Base-by-base conservation (phyloP, 169 alveolate genomes). In the Plasmodium gallinaceum region DNA sequence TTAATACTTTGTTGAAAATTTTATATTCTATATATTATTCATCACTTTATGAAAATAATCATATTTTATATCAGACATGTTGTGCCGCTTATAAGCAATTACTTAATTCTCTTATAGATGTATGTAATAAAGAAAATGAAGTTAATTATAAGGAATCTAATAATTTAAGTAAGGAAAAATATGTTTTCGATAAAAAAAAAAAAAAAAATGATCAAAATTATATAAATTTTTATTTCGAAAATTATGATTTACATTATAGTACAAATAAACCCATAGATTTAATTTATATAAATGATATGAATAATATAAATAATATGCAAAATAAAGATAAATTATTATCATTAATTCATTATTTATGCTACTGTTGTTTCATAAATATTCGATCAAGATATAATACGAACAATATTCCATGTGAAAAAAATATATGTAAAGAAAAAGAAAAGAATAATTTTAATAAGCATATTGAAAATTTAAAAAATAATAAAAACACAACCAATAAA, bases 291-390 rank as follows among this genome's bases (percentile, higher is more conserved):
- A 68, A 58, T n/a, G 61, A 46, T 54, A 8, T 65, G 4, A 69
- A 32, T 0, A 32, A 83, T 48, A 43, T 20, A 24, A 83, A 62
- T 68, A 51, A 54, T 60, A 66, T 66, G 85, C 22, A 83, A 83
- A 83, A 83, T 60, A 83, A 83, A 46, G 54, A 83, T 26, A 83
- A 83, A 54, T 26, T 83, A 10, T 39, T 83, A 22, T 83, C 91
- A 45, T 72, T 83, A 83, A 83, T 83, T 83, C 91, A 83, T 83
- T 83, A 83, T 22, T 62, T 83, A 16, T 83, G 91, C 24, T 83
- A 83, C 39, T 83, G 91, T 45, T 83, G 91, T 54, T 83, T 83
- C 57, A 83, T 83, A n/a, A 83, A 83, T 68, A 83, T 57, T 22
- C 76, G 91, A 39, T 60, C 70, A 26, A 68, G 66, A 61, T 83